Percentiles rank a stretch among this genome's conserved stretches.
These are phyloP conservation scores for Monascus ruber DNA, from an alignment of 2,329 filamentous ascomycete species.

Conservation along the genomic window DNA sequence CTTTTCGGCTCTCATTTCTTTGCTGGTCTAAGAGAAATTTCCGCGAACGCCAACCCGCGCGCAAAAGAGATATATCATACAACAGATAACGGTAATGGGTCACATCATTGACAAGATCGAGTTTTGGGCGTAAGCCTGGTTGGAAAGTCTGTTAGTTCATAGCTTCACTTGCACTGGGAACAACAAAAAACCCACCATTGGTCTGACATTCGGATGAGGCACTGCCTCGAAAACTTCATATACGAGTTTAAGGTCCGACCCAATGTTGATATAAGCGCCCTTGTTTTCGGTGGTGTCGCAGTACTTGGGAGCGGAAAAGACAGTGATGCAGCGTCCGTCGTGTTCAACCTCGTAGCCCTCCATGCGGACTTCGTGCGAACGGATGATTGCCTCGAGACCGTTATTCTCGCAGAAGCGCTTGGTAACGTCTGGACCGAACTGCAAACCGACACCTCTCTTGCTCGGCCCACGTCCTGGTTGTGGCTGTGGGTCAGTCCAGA, in stretches of 20 bases:
- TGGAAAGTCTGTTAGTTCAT: too few species aligned
- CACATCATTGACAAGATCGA: constrained; percentile 68
- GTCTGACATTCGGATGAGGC: constrained; percentile 86
- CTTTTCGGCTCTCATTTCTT: too few species aligned
- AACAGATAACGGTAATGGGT: constrained; percentile 27
- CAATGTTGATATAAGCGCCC: constrained; percentile 96
- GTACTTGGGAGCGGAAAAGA: constrained; percentile 95
- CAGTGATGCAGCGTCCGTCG: constrained; percentile 88
- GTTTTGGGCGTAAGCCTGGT: constrained; percentile 69
- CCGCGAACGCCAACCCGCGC: not conserved
- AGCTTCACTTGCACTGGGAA: not conserved
- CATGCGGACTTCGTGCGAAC: constrained; percentile 97
- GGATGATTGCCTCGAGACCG: constrained; percentile 84
- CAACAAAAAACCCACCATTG: constrained; percentile 51
- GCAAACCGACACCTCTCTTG: constrained; percentile 91
- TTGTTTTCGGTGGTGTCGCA: constrained; percentile 98
- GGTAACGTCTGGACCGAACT: constrained; percentile 93
- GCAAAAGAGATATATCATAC: constrained; percentile 3
- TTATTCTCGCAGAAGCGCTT: constrained; percentile 96
- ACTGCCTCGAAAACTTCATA: constrained; percentile 95
- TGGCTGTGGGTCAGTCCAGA: constrained; percentile 94
- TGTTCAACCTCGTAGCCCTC: constrained; percentile 98
- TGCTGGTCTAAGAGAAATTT: too few species aligned
- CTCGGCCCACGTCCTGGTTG: constrained; percentile 78
- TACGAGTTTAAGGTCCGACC: constrained; percentile 77